Evolutionary conservation across 371 early-diverging fungal genomes (phyloP).

Genomic region (Circinella umbellata): DNA sequence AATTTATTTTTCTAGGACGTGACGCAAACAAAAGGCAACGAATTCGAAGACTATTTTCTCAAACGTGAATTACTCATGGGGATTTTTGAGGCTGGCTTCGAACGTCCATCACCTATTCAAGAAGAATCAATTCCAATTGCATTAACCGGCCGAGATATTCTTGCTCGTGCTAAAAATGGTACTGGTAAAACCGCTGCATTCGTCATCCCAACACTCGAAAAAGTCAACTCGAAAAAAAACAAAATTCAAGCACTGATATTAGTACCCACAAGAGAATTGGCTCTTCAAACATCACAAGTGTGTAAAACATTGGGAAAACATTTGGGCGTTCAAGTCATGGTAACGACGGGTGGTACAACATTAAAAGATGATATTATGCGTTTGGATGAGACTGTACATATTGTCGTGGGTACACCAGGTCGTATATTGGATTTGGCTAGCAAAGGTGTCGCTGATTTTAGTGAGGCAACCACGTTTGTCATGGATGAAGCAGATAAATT

Average conservation of each 20-base stretch:
- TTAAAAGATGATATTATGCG: conserved; percentile 98
- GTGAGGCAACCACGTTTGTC: conserved; percentile 86
- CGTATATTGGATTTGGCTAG: conserved; percentile 95
- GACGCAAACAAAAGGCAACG: conserved; percentile 95
- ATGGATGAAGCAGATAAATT: conserved; percentile 99
- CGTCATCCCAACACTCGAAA: conserved; percentile 95
- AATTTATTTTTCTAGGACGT: conserved; percentile 69
- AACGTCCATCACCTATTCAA: conserved; percentile 98
- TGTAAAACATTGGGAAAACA: conserved; percentile 94
- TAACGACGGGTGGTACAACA: conserved; percentile 96
- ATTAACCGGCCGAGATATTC: conserved; percentile 93
- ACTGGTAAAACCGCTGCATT: conserved; percentile 99
- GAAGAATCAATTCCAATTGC: conserved; percentile 99
- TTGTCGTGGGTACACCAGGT: conserved; percentile 98
- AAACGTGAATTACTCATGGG: conserved; percentile 98
- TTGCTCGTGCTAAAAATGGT: conserved; percentile 98
- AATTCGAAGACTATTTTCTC: conserved; percentile 97
- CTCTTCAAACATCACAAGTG: conserved; percentile 95
- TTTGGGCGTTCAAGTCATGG: conserved; percentile 93
- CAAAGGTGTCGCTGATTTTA: conserved; percentile 87
- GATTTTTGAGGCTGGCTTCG: conserved; percentile 98
- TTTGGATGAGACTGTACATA: conserved; percentile 89
- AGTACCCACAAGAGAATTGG: conserved; percentile 98
- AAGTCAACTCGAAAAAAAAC: conserved; percentile 80
- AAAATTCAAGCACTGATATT: conserved; percentile 88